Conservation (phyloP, 1,139 yeast species). For the Geotrichum phurueaensis region DNA sequence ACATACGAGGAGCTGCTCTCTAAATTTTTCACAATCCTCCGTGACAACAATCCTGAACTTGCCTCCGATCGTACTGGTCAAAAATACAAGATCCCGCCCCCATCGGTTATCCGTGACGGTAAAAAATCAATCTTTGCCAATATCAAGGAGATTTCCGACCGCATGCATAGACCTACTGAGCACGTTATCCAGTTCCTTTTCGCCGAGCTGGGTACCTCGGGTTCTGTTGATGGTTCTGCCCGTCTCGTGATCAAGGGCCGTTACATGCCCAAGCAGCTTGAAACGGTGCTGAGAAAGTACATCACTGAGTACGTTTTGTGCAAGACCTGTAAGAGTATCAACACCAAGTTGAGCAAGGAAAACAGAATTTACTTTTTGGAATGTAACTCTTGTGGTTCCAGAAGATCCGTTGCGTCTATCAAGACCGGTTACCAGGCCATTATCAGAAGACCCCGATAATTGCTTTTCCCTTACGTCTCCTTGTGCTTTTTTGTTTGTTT, state of each 20-base stretch:
- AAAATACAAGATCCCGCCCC: constrained; percentile 96
- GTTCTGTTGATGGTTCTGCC: constrained; percentile 96
- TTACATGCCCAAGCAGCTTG: constrained; percentile 96
- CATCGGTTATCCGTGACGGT: constrained; percentile 95
- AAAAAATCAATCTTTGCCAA: constrained; percentile 95
- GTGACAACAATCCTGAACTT: constrained; percentile 92
- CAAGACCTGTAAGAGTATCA: constrained; percentile 97
- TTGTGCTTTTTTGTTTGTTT: background rate
- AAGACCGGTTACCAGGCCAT: constrained; percentile 99
- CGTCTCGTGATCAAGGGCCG: constrained; percentile 96
- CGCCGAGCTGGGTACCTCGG: constrained; percentile 99
- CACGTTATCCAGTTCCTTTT: constrained; percentile 94
- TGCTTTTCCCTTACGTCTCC: background rate
- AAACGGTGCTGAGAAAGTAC: constrained; percentile 91
- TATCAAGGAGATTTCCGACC: constrained; percentile 89
- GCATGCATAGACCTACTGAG: constrained; percentile 93
- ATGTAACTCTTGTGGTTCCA: constrained; percentile 96
- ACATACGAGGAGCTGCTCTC: constrained; percentile 73
- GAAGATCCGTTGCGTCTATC: constrained; percentile 94
- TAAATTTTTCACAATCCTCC: constrained; percentile 78
- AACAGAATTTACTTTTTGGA: constrained; percentile 96
- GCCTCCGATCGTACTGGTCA: constrained; percentile 94
- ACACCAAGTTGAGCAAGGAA: constrained; percentile 92
- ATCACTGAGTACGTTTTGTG: constrained; percentile 96
- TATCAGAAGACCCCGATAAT: constrained; percentile 33